Conservation (phyloP, 2,329 filamentous ascomycete genomes). For the Trichoderma brevicompactum region DNA sequence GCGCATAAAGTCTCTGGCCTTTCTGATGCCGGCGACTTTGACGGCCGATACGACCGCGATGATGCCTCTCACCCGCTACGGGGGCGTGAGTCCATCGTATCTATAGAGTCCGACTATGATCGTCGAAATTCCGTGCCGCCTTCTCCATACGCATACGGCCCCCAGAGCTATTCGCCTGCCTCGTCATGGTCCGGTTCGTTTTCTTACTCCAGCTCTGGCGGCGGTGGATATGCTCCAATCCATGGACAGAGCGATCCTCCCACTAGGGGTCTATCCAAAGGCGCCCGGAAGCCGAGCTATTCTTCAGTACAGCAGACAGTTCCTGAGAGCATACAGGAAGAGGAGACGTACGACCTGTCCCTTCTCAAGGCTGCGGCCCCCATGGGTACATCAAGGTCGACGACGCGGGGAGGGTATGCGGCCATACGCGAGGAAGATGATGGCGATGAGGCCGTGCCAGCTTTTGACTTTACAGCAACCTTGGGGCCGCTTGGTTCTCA, state of each 20-base stretch:
- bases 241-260: conserved; percentile 30
- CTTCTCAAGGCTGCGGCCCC: conserved; percentile 49
- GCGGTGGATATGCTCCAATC: conserved; percentile 38
- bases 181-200: conserved; percentile 39
- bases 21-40: conserved; percentile 40
- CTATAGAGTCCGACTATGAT: conserved; percentile 30
- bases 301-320: conserved; percentile 35
- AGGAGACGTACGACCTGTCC: conserved; percentile 48
- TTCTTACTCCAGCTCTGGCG: conserved; percentile 33
- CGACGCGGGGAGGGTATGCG: conserved; percentile 40
- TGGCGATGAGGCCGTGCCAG: conserved; percentile 35
- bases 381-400: conserved; percentile 37
- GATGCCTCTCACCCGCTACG: conserved; percentile 36
- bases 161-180: conserved; percentile 32
- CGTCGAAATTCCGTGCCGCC: conserved; percentile 28
- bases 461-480: conserved; percentile 53
- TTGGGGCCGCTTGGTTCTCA: conserved; percentile 52
- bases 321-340: conserved; percentile 43
- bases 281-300: conserved; percentile 36
- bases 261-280: conserved; percentile 35
- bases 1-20: conserved; percentile 43
- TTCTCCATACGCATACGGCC: conserved; percentile 27
- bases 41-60: conserved; percentile 37
- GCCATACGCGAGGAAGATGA: conserved; percentile 41
- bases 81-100: conserved; percentile 34